Evolutionary conservation across 306 rosid genomes (phyloP).

Genomic region (Vigna hirtella): DNA sequence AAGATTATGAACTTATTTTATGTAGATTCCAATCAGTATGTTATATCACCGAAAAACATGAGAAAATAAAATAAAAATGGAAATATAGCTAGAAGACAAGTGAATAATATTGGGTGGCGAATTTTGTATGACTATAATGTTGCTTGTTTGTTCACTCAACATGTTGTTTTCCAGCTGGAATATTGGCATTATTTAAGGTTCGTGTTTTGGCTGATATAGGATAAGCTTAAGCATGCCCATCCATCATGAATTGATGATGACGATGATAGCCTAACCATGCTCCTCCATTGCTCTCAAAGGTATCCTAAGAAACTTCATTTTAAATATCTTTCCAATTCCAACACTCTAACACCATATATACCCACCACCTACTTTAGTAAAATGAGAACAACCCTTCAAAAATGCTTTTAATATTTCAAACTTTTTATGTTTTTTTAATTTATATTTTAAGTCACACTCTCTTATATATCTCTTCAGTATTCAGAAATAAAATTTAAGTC

Average conservation of each 20-base stretch:
- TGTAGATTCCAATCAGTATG: not conserved
- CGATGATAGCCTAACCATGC: conserved; percentile 1
- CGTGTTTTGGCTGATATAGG: conserved; percentile 1
- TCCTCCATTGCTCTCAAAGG: conserved; percentile 22
- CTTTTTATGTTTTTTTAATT: too few relatives aligned
- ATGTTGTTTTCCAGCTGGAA: conserved; percentile 48
- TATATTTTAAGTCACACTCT: too few relatives aligned
- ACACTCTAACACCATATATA: not conserved
- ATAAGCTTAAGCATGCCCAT: conserved; percentile 25
- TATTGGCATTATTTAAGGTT: conserved; percentile 44
- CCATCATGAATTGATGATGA: conserved; percentile 20
- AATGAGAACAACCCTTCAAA: too few relatives aligned
- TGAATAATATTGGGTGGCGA: not conserved
- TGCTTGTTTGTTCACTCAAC: conserved; percentile 39
- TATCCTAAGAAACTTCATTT: conserved; percentile 39
- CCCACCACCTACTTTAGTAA: too few relatives aligned
- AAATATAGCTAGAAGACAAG: conserved; percentile 38
- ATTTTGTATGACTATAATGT: conserved; percentile 24
- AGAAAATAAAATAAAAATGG: not conserved
- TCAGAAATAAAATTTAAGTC: too few relatives aligned
- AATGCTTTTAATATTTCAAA: not conserved
- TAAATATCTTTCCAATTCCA: conserved; percentile 21
- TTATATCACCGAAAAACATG: conserved; percentile 40
- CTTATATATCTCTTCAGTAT: too few relatives aligned
- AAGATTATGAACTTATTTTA: conserved; percentile 13